Evolutionary conservation across 345 rosid genomes (phyloP), one percentile per base, ranked within the genome.

Genomic region (Gossypium longicalyx): DNA sequence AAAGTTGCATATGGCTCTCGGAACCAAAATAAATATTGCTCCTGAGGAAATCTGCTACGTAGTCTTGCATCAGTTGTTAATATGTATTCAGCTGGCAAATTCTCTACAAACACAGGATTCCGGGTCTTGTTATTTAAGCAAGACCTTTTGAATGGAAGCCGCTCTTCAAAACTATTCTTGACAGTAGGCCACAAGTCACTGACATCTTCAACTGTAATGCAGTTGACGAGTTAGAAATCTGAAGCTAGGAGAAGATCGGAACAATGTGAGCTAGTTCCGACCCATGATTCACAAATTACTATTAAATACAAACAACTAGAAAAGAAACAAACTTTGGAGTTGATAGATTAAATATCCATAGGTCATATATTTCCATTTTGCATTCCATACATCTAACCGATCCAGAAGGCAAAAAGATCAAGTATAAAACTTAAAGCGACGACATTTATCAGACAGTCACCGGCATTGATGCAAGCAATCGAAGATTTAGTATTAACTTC

Each of bases 1-100:
- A 95, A 77, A 70, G 93, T 90, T 69, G 98, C 97, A 79, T 90
- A 95, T 0, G 98, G 99, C 74, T 95, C 99, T 62, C 97, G 80
- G 77, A 93, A 95, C 96, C 97, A 95, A 80, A 85, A 89, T 71
- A 93, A 74, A 47, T 84, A 85, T 48, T 93, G 99, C 77, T 95
- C 97, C 81, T 87, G 97, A 0, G 97, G 97, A 81, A 85, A 90
- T 73, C 99, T 88, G 78, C 99, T 95, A 51, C 98, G 92, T 45
- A 95, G 94, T 76, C 98, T 89, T 1, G 93, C 79, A 83, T 95
- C 98, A 13, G 97, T 95, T 2, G 99, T 95, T 70, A 93, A 76
- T 76, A 95, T 93, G 65, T 82, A 91, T 73, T 95, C 96, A 45
- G 94, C 93, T 17, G 89, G 83, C 78, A 95, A 85, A 74, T 90